Base-by-base conservation (phyloP, 768 basidiomycete genomes). In the Kwoniella bestiolae region DNA sequence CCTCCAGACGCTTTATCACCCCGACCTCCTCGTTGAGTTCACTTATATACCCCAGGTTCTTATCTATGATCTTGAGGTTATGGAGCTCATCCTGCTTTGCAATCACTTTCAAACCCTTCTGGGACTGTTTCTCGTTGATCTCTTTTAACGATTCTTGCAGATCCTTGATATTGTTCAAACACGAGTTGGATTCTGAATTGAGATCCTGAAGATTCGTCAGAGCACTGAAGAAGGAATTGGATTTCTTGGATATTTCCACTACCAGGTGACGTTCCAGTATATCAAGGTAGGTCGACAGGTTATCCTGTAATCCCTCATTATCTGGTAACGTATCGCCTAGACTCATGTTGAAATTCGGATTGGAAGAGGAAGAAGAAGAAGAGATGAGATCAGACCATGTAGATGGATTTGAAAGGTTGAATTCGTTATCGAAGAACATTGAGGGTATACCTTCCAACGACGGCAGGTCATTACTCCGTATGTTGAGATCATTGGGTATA, bases 151-250 rank as follows among this genome's bases (percentile, higher is more conserved):
- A 85, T 0, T 80, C 77, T 25, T 91, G 90, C 5, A 98, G 84
- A 28, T 87, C 84, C 7, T 85, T 83, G 65, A 97, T 91, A 50
- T 90, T 87, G 47, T 84, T 82, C 5, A 98, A 84, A 74, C 94
- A 94, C 52, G 88, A 86, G 52, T 89, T 86, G 0, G 93, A 94
- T 77, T 96, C 92, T 5, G 90, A 86, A 75, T 94, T 92, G 11
- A 99, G 86, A 68, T 92, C 90, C 74, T 96, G 91, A 7, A 99
- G 84, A 80, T 99, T 99, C 6, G 92, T 87, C 38, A 99, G 86
- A 6, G 96, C 96, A 4, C 94, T 90, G 74, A 98, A 99, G 86
- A 99, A 99, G 1, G 93, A 92, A 0, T 91, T 86, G 0, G 94
- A 92, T 14, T 95, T 90, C 9, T 90, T 83, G 8, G 90, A 90